Evolutionary conservation across 2,329 filamentous ascomycete species (phyloP).

Genomic region (Clonostachys byssicola): DNA sequence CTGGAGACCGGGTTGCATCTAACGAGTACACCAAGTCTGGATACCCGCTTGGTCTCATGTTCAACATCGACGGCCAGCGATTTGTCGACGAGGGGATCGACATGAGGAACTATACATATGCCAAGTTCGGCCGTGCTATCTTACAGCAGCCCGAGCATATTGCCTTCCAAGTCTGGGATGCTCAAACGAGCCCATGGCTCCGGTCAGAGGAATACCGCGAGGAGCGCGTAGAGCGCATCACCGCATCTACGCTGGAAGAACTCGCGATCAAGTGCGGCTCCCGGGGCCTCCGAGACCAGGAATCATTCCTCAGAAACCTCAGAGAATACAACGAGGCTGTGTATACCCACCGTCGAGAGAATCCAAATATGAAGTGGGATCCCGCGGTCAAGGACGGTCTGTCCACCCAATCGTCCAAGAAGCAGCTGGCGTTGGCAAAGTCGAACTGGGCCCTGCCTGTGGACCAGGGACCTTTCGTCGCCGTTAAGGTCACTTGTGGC

Average conservation of each 20-base stretch:
- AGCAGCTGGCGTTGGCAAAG: slow-evolving; percentile 45
- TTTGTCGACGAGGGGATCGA: slow-evolving; percentile 67
- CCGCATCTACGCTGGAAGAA: slow-evolving; percentile 45
- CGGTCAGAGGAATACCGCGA: slow-evolving; percentile 58
- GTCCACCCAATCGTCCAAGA: slow-evolving; percentile 49
- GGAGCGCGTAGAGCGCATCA: slow-evolving; percentile 49
- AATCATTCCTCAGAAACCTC: slow-evolving; percentile 46
- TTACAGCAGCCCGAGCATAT: slow-evolving; percentile 51
- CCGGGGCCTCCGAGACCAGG: slow-evolving; percentile 39
- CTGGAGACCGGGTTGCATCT: slow-evolving; percentile 53
- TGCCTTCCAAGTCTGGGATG: slow-evolving; percentile 65
- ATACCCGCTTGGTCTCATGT: slow-evolving; percentile 62
- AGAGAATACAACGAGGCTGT: slow-evolving; percentile 55
- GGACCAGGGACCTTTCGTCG: slow-evolving; percentile 52
- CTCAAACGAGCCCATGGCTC: slow-evolving; percentile 44
- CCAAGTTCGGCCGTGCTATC: slow-evolving; percentile 59
- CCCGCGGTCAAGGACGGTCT: slow-evolving; percentile 58
- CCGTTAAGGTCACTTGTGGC: slow-evolving; percentile 60
- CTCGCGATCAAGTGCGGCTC: slow-evolving; percentile 44
- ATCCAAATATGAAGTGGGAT: slow-evolving; percentile 45
- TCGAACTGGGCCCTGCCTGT: slow-evolving; percentile 64
- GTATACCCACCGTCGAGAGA: slow-evolving; percentile 34
- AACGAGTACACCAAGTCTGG: slow-evolving; percentile 68
- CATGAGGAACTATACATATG: slow-evolving; percentile 64
- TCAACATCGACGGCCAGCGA: slow-evolving; percentile 53